These are phyloP conservation scores for Letharia lupina DNA, from an alignment of 495 filamentous ascomycete genomes.

Conservation along the genomic window DNA sequence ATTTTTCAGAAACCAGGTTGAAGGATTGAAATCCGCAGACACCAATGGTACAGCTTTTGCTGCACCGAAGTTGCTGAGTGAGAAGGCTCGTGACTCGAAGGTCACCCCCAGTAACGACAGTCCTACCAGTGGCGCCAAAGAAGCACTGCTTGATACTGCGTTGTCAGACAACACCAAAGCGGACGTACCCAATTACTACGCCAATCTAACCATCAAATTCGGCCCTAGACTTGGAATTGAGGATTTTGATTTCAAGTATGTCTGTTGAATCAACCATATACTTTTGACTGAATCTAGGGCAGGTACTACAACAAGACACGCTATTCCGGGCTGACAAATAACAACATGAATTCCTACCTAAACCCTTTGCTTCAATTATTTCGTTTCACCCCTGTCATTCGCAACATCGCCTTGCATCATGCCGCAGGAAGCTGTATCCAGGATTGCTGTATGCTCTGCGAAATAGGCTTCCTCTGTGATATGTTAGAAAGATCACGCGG, in stretches of 20 bases:
- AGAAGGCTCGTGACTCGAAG: conserved; percentile 49
- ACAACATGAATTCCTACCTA: conserved; percentile 92
- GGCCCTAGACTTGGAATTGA: conserved; percentile 50
- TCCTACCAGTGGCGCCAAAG: conserved; percentile 52
- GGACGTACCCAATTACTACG: conserved; percentile 69
- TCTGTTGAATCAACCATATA: conserved; percentile 6
- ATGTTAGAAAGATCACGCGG: conserved; percentile 94
- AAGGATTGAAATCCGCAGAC: conserved; percentile 53
- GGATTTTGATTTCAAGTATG: conserved; percentile 93
- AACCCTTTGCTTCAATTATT: conserved; percentile 89
- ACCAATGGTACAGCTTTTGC: conserved; percentile 46
- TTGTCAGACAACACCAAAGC: conserved; percentile 52
- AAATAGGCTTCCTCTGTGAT: conserved; percentile 91
- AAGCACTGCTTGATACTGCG: conserved; percentile 51
- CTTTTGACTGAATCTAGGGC: neutral
- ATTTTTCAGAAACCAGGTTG: conserved; percentile 68
- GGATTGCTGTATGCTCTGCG: conserved; percentile 82
- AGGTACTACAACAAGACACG: conserved; percentile 88
- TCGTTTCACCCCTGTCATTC: conserved; percentile 77
- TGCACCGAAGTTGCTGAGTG: conserved; percentile 85
- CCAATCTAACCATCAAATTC: neutral
- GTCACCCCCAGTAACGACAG: conserved; percentile 31
- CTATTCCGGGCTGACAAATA: conserved; percentile 88
- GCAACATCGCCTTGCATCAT: conserved; percentile 87
- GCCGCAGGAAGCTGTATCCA: conserved; percentile 71